These are phyloP conservation scores for Akanthomyces dipterigenus DNA, from an alignment of 2,329 filamentous ascomycete genomes.

Conservation along the genomic window DNA sequence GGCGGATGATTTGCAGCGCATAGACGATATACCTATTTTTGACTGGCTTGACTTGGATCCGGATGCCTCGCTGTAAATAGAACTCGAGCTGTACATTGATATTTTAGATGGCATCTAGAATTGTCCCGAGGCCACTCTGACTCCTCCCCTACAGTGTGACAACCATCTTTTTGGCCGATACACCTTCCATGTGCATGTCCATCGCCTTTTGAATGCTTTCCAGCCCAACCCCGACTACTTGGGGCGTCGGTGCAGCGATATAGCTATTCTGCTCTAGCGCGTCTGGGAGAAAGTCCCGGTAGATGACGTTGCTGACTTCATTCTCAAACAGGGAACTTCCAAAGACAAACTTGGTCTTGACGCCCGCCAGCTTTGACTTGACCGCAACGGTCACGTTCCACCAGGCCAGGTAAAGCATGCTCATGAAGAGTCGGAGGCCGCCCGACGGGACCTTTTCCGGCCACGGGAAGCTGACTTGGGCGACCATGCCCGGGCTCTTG, in stretches of 20 bases:
- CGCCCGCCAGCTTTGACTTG: constrained; percentile 1
- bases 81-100: background rate
- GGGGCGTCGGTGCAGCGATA: constrained; percentile 19
- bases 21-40: background rate
- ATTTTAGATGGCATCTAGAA: background rate
- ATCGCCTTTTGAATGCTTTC: constrained; percentile 24
- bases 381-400: background rate
- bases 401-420: background rate
- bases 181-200: constrained; percentile 23
- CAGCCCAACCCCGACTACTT: constrained; percentile 23
- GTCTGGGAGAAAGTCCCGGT: constrained; percentile 19
- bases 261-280: constrained; percentile 21
- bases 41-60: background rate
- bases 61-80: background rate
- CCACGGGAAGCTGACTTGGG: background rate
- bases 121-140: background rate
- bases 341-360: background rate
- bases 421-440: background rate
- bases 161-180: constrained; percentile 33
- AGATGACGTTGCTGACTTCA: constrained; percentile 20
- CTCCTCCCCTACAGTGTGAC: constrained; percentile 15
- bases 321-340: constrained; percentile 10
- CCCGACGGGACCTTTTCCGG: background rate
- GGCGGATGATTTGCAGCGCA: background rate
- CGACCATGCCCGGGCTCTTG: background rate